Conservation (phyloP, 257 asterid genomes). For the Solanum sitiens region DNA sequence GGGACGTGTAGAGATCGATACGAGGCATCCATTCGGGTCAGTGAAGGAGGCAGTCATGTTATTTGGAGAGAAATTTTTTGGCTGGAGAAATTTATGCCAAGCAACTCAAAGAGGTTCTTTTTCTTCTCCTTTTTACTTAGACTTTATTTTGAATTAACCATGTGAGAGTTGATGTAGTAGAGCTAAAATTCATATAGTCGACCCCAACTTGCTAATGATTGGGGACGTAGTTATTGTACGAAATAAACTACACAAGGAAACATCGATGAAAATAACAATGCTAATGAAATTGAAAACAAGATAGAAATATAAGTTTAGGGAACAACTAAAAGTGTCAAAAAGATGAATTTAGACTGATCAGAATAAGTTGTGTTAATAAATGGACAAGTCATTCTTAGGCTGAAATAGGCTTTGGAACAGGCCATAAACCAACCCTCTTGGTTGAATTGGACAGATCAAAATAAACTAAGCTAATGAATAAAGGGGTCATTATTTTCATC, state of each 20-base stretch:
- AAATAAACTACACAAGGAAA: background rate
- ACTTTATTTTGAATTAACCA: background rate
- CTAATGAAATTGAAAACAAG: background rate
- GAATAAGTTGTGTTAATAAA: background rate
- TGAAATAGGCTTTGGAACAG: background rate
- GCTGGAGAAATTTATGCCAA: constrained; percentile 61
- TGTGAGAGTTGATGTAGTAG: background rate
- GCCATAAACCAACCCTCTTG: background rate
- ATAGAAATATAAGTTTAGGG: background rate
- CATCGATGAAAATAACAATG: background rate
- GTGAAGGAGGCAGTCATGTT: constrained; percentile 69
- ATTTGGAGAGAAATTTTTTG: constrained; percentile 65
- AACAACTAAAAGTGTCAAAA: background rate
- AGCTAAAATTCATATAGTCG: background rate
- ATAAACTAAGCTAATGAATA: background rate
- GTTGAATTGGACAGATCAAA: no score
- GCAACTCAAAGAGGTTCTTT: constrained; percentile 46
- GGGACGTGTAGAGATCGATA: constrained; percentile 82
- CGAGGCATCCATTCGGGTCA: constrained; percentile 61
- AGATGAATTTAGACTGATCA: background rate
- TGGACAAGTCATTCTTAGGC: background rate
- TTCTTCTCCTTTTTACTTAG: background rate
- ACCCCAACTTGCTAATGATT: background rate
- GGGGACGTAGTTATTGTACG: background rate
- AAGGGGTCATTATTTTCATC: background rate